phyloP scores from a whole-genome alignment of 2,329 filamentous ascomycete species.

The Exutisphaerella laricina region DNA sequence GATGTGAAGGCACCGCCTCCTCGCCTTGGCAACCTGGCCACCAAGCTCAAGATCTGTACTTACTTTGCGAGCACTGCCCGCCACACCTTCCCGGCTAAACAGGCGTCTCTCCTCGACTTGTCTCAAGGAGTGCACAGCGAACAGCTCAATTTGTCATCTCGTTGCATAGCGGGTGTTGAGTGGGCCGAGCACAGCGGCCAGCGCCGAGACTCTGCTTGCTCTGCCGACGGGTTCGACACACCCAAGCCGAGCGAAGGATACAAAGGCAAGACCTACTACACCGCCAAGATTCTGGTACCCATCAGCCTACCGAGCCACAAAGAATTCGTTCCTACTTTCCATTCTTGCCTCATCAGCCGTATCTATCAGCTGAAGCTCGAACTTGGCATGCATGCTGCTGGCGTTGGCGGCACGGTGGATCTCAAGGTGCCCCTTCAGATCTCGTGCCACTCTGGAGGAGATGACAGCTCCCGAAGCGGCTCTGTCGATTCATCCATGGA shows the following conservation, averaged over 20 bases:
- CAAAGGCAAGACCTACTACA: conserved; percentile 51
- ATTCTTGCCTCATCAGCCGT: conserved; percentile 62
- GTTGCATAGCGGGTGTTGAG: conserved; percentile 52
- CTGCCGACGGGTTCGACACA: conserved; percentile 29
- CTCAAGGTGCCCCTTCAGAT: conserved; percentile 46
- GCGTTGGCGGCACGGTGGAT: conserved; percentile 37
- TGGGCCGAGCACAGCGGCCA: conserved; percentile 43
- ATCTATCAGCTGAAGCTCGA: conserved; percentile 57
- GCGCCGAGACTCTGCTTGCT: conserved; percentile 39
- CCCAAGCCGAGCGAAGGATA: conserved; percentile 38
- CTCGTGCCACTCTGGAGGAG: conserved; percentile 22
- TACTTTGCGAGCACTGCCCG: conserved; percentile 52
- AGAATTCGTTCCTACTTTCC: conserved; percentile 62
- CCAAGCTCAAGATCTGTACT: conserved; percentile 53
- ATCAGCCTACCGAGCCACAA: conserved; percentile 55
- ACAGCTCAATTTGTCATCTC: conserved; percentile 48
- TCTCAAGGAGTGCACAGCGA: conserved; percentile 51
- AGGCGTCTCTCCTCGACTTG: conserved; percentile 40
- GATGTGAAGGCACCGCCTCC: conserved; percentile 49
- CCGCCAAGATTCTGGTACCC: conserved; percentile 57
- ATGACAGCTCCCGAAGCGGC: conserved; percentile 12
- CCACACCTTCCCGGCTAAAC: conserved; percentile 44
- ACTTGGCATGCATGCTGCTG: conserved; percentile 50
- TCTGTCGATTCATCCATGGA: conserved; percentile 17
- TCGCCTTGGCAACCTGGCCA: conserved; percentile 46